Evolutionary conservation across 1,139 yeast genomes (phyloP).

Genomic region (Suhomyces bokatorum): DNA sequence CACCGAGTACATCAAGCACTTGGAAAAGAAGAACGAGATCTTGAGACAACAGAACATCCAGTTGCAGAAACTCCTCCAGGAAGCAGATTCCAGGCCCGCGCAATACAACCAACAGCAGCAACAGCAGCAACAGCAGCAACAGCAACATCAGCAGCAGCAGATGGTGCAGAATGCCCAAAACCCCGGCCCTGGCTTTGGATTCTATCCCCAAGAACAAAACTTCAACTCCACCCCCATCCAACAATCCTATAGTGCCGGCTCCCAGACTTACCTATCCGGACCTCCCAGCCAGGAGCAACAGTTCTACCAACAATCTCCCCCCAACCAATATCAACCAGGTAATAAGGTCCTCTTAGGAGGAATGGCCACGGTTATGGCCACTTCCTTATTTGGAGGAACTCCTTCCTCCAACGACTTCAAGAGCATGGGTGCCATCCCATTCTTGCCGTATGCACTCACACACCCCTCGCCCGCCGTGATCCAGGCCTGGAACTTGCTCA

Average conservation of each 20-base stretch:
- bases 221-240: conserved; percentile 25
- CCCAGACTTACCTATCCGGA: conserved; percentile 4
- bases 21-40: conserved; percentile 65
- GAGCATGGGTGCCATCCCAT: conserved; percentile 41
- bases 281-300: conserved; percentile 11
- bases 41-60: conserved; percentile 56
- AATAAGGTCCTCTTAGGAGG: conserved; percentile 52
- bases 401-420: conserved; percentile 32
- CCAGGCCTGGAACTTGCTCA: conserved; percentile 31
- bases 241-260: conserved; percentile 17
- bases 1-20: conserved; percentile 83
- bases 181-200: conserved; percentile 23
- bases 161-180: background rate
- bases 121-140: conserved; percentile 9
- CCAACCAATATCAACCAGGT: conserved; percentile 12
- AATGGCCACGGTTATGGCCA: conserved; percentile 55
- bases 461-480: conserved; percentile 27
- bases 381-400: conserved; percentile 37
- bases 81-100: conserved; percentile 14
- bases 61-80: conserved; percentile 41
- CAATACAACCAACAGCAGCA: conserved; percentile 7
- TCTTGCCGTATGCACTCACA: conserved; percentile 28
- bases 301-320: conserved; percentile 22
- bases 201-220: conserved; percentile 23
- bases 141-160: conserved; percentile 6